Conservation (phyloP, 2,329 filamentous ascomycete genomes). For the Neophaeococcomyces aloes region DNA sequence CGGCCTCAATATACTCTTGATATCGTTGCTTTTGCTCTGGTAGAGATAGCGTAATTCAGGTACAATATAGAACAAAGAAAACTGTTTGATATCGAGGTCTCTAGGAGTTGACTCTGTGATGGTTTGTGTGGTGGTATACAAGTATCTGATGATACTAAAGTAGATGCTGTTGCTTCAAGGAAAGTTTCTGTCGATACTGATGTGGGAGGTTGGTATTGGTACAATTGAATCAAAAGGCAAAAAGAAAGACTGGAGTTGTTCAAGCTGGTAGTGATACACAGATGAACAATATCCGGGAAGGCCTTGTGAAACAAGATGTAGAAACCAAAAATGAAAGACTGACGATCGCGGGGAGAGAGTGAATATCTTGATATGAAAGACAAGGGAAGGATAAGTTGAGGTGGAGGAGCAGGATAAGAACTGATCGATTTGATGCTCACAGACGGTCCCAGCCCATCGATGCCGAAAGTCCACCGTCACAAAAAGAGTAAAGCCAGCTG, state of each 20-base stretch:
- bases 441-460: conserved; percentile 9
- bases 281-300: conserved; percentile 22
- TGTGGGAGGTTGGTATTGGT: conserved; percentile 11
- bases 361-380: conserved; percentile 22
- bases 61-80: conserved; percentile 16
- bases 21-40: conserved; percentile 3
- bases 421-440: conserved; percentile 19
- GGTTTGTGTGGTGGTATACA: conserved; percentile 7
- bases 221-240: conserved; percentile 13
- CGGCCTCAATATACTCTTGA: conserved; percentile 5
- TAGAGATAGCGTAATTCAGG: conserved; percentile 7
- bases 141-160: conserved; percentile 6
- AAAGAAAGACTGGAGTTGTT: conserved; percentile 23
- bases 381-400: conserved; percentile 17
- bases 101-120: neutral
- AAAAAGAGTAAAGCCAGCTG: conserved; percentile 13
- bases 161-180: conserved; percentile 2
- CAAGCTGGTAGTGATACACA: conserved; percentile 20
- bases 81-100: neutral
- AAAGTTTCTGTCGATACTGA: conserved; percentile 1
- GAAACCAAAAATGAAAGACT: conserved; percentile 19
- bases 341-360: conserved; percentile 21
- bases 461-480: conserved; percentile 7
- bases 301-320: conserved; percentile 20
- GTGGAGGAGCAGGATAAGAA: conserved; percentile 22